Conservation (phyloP, 306 rosid species). For the Prosopis cineraria region DNA sequence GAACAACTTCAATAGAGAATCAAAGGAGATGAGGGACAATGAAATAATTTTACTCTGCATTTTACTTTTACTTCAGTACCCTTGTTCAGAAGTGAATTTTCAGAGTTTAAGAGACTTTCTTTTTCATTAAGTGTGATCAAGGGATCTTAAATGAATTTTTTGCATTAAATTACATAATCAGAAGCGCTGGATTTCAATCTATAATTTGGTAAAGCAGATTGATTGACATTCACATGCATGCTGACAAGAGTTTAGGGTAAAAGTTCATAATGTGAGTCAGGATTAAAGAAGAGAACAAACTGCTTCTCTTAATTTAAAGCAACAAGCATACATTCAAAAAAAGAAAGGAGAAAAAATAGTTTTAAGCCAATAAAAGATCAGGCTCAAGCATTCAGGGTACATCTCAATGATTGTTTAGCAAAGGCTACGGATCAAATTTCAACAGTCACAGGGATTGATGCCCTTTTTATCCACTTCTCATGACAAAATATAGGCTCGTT, state of each 20-base stretch:
- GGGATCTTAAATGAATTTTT: too few relatives aligned
- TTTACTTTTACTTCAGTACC: too few relatives aligned
- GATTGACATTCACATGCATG: not conserved
- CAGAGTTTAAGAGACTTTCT: too few relatives aligned
- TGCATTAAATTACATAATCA: constrained; percentile 13
- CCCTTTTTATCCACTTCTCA: constrained; percentile 17
- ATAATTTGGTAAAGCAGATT: not conserved
- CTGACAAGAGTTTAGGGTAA: not conserved
- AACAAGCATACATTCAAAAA: not conserved
- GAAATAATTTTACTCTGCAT: too few relatives aligned
- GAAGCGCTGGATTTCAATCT: not conserved
- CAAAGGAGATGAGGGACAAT: too few relatives aligned
- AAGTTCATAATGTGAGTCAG: not conserved
- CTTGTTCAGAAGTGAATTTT: too few relatives aligned
- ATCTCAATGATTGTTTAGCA: not conserved
- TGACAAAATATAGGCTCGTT: not conserved
- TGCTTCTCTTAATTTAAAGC: not conserved
- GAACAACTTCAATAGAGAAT: too few relatives aligned
- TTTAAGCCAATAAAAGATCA: constrained; percentile 2
- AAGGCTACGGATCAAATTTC: not conserved
- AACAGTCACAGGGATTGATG: not conserved
- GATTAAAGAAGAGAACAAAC: constrained; percentile 8
- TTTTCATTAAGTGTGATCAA: too few relatives aligned
- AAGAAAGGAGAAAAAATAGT: not conserved
- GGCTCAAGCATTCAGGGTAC: not conserved